Percentiles rank a stretch among this genome's conserved stretches.
phyloP scores from a whole-genome alignment of 495 filamentous ascomycete genomes.

The Saxophila tyrrhenica region DNA sequence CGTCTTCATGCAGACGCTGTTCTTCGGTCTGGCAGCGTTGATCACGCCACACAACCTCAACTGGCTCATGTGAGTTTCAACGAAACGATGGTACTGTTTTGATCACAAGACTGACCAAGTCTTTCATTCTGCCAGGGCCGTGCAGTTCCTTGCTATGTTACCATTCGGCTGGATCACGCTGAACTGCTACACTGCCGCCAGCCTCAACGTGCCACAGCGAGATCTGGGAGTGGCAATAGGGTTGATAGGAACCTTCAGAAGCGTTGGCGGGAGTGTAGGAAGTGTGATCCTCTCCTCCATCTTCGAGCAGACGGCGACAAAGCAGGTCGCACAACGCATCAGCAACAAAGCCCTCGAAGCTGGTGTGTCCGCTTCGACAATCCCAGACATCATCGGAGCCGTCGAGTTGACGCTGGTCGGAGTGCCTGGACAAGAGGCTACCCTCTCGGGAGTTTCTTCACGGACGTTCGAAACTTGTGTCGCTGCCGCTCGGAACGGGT shows the following conservation, averaged over 20 bases:
- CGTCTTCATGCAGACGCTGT: slow-evolving; percentile 29
- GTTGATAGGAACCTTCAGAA: slow-evolving; percentile 19
- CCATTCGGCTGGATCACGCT: slow-evolving; percentile 29
- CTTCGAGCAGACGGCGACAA: slow-evolving; percentile 12
- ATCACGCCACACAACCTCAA: slow-evolving; percentile 24
- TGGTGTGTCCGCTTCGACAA: slow-evolving; percentile 13
- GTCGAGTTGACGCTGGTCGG: slow-evolving; percentile 20
- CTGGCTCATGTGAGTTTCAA: slow-evolving; percentile 28
- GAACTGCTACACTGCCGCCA: slow-evolving; percentile 25
- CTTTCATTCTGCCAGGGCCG: too few species aligned
- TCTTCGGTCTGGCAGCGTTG: slow-evolving; percentile 25
- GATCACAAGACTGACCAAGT: too few species aligned
- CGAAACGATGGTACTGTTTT: too few species aligned
- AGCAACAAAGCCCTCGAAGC: slow-evolving; percentile 14
- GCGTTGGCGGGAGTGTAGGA: slow-evolving; percentile 17
- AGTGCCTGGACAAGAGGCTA: slow-evolving; percentile 16
- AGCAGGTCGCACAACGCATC: slow-evolving; percentile 18
- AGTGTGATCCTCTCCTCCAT: slow-evolving; percentile 19
- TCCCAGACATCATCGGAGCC: slow-evolving; percentile 20
- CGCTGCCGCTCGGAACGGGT: slow-evolving; percentile 18
- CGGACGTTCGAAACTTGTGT: slow-evolving; percentile 16
- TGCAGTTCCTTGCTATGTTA: slow-evolving; percentile 28
- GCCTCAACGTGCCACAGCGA: slow-evolving; percentile 25
- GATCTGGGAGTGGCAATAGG: slow-evolving; percentile 23
- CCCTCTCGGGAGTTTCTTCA: slow-evolving; percentile 12